Percentiles rank a stretch among this genome's conserved stretches.
These are phyloP conservation scores for Albifimbria verrucaria DNA, from an alignment of 2,329 filamentous ascomycete genomes.

Conservation along the genomic window DNA sequence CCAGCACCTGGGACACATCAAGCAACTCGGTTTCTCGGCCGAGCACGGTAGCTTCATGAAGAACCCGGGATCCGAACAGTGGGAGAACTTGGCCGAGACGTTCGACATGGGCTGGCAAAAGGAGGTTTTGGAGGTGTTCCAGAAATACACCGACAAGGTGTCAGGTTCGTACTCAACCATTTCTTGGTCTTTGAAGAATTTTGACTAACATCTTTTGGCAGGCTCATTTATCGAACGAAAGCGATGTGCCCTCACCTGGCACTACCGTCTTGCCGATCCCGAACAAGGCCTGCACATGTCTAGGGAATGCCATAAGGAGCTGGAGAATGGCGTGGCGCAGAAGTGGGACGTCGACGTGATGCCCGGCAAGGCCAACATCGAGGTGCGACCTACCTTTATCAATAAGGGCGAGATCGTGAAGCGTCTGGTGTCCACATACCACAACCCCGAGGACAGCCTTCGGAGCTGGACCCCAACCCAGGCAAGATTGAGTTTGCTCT, in stretches of 20 bases:
- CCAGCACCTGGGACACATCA: slow-evolving; percentile 89
- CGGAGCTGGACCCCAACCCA: slow-evolving; percentile 35
- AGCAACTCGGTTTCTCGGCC: slow-evolving; percentile 85
- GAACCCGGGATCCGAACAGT: slow-evolving; percentile 69
- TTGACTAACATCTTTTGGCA: slow-evolving; percentile 24
- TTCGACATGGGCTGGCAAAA: slow-evolving; percentile 91
- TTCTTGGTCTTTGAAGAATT: not conserved
- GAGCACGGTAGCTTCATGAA: slow-evolving; percentile 97
- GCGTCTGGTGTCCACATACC: slow-evolving; percentile 74
- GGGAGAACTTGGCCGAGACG: slow-evolving; percentile 85
- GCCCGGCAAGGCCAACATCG: slow-evolving; percentile 93
- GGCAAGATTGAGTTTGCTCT: slow-evolving; percentile 78
- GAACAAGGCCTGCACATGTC: slow-evolving; percentile 80
- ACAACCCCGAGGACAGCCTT: slow-evolving; percentile 43
- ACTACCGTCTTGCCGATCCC: slow-evolving; percentile 88
- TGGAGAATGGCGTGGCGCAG: slow-evolving; percentile 72
- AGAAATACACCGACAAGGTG: slow-evolving; percentile 82
- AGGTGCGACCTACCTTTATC: slow-evolving; percentile 94
- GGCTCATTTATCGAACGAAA: slow-evolving; percentile 93
- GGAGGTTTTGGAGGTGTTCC: slow-evolving; percentile 80
- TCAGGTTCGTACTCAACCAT: slow-evolving; percentile 55
- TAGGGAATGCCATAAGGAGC: slow-evolving; percentile 74
- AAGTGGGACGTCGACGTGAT: slow-evolving; percentile 94
- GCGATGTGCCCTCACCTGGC: slow-evolving; percentile 92
- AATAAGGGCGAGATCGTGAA: slow-evolving; percentile 97